Evolutionary conservation across 2,329 filamentous ascomycete genomes (phyloP), one percentile per base, ranked within the genome.

Genomic region (Aspergillus tubingensis): DNA sequence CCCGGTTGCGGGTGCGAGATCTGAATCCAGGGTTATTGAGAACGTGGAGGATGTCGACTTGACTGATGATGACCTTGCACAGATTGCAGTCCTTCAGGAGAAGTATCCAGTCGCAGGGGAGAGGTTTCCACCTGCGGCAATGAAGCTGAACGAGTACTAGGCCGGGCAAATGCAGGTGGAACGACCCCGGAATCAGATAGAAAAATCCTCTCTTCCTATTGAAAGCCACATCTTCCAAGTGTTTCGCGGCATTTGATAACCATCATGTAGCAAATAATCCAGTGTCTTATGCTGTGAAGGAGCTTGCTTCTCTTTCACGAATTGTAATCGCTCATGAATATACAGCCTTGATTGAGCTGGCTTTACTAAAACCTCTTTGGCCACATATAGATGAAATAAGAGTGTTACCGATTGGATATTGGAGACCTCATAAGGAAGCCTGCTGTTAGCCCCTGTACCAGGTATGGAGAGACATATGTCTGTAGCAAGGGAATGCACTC

Each of bases 1-100:
- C 2, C 71, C 73, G 0, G 68, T 77, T 43, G 65, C 70, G 2
- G 74, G 74, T 2, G 71, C 72, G 2, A 69, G 63, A 8, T 68
- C 62, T 3, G 66, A 57, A 23, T 65, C 62, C 23, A 65, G 72
- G 19, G 65, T 74, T 11, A 53, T 65, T 48, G 75, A 77, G 65
- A 77, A 77, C 62, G 60, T 62, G 15, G 63, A 50, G 23, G 53
- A 64, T 23, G 52, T 73, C 21, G 63, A 65, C 21, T 52, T 77
- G 43, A 65, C 54, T 1, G 68, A 74, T 10, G 66, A 62, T 19
- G 74, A 77, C 21, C 54, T 74, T 61, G 57, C 60, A 25, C 63
- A 70, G 57, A 72, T 77, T 19, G 47, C 58, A 21, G 11, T 11
- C 3, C 56, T 61, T 25, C 38, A 64, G 36, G 27, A 39, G n/a